Evolutionary conservation across 129 eudicot species (phyloP).

Genomic region (Dittrichia graveolens): DNA sequence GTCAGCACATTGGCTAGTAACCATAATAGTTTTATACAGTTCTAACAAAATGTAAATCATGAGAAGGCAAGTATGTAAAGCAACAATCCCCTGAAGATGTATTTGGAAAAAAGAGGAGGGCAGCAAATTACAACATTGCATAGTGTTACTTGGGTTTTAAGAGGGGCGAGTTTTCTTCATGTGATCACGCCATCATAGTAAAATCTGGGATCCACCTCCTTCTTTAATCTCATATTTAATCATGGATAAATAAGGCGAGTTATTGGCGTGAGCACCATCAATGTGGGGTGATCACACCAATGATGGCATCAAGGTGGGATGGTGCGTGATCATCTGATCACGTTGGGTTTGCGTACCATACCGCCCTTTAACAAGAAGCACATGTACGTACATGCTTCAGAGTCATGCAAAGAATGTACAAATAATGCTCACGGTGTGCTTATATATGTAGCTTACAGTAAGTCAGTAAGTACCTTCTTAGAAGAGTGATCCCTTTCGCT

Average conservation of each 20-base stretch:
- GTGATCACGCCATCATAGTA: too few relatives aligned
- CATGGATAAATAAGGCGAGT: too few relatives aligned
- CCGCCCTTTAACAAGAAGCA: neutral
- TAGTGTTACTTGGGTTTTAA: too few relatives aligned
- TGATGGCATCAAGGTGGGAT: too few relatives aligned
- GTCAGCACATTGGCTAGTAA: neutral
- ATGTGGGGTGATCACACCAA: too few relatives aligned
- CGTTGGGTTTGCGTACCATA: too few relatives aligned
- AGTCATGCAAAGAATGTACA: neutral
- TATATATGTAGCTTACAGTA: neutral
- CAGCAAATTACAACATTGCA: too few relatives aligned
- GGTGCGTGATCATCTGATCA: too few relatives aligned
- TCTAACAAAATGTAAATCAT: neutral
- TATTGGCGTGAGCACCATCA: too few relatives aligned
- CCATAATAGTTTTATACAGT: neutral
- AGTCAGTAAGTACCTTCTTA: conserved; percentile 44
- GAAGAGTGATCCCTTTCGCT: neutral
- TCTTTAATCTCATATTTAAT: too few relatives aligned
- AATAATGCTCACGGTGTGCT: neutral
- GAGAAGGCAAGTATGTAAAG: neutral
- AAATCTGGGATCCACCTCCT: too few relatives aligned
- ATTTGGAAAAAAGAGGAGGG: neutral
- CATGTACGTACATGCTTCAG: neutral
- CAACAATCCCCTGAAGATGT: neutral
- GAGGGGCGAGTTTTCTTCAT: too few relatives aligned